Evolutionary conservation across 2,329 filamentous ascomycete species (phyloP), one percentile per base, ranked within the genome.

Genomic region (Ampelomyces quisqualis): DNA sequence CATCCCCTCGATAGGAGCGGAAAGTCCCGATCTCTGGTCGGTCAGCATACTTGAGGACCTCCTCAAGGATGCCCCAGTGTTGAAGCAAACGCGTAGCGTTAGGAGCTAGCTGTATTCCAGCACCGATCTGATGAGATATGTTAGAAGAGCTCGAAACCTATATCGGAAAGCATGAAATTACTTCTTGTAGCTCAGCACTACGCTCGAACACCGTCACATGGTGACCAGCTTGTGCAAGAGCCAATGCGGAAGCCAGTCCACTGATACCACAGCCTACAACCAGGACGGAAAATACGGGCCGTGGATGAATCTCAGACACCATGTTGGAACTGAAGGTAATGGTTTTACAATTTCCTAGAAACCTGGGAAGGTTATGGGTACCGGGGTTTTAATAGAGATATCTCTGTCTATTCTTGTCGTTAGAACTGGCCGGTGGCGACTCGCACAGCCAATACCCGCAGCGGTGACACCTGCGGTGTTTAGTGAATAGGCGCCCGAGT

Each of bases 211-310:
- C 30, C 15, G 17, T 32, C 30, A 32, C 30, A 32, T 20, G 15
- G 30, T 32, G 30, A 20, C 30, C 30, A 32, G 30, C 30, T 32
- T 32, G 30, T 20, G 30, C 30, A 32, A 32, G 30, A 32, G 30
- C 30, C 17, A 32, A 32, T 20, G 30, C 30, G 30, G 30, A 32
- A 32, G 30, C 30, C 4, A 32, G 30, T 20, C 30, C 30, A 32
- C 30, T 20, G 11, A 32, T 8, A 32, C 30, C 30, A 13, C 30
- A 32, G 6, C 30, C 30, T 19, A 32, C 30, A 32, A 32, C 30
- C n/a, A 32, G 18, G 30, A 32, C 17, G 17, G 30, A 32, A 20
- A 32, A 20, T 13, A 32, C 30, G 10, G 30, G 30, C 17, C 30
- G 30, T 11, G 30, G 8, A 32, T 32, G 3, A 31, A 7, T 18